Conservation (phyloP, 1,139 yeast species). For the Chernovozyma aurita region DNA sequence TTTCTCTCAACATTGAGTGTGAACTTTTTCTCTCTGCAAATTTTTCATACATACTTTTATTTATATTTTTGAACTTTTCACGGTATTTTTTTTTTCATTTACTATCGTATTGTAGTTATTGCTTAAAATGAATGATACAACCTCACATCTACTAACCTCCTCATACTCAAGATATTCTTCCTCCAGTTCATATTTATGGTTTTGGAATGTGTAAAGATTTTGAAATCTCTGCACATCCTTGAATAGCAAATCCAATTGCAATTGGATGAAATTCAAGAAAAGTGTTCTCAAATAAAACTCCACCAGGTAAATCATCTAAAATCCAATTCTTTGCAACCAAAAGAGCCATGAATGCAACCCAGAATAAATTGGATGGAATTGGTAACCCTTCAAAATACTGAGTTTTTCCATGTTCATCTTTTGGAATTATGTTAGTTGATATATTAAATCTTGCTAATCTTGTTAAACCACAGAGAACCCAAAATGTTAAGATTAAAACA, state of each 20-base stretch:
- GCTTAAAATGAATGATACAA: too few species aligned
- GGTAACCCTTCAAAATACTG: constrained; percentile 92
- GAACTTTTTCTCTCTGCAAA: too few species aligned
- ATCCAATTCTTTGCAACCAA: constrained; percentile 50
- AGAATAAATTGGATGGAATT: constrained; percentile 77
- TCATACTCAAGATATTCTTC: too few species aligned
- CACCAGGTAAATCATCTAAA: constrained; percentile 59
- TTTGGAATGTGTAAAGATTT: constrained; percentile 90
- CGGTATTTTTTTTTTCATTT: too few species aligned
- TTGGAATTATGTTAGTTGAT: constrained; percentile 88
- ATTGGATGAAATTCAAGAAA: constrained; percentile 73
- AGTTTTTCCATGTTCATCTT: constrained; percentile 78
- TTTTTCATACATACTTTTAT: too few species aligned
- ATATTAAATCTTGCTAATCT: constrained; percentile 94
- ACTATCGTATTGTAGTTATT: too few species aligned
- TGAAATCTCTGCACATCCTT: constrained; percentile 90
- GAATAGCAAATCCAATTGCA: constrained; percentile 58
- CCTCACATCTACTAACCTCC: too few species aligned
- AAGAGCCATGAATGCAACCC: constrained; percentile 70
- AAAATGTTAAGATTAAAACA: constrained; percentile 68
- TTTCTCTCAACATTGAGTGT: too few species aligned
- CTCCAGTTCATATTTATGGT: too few species aligned
- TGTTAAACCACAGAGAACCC: constrained; percentile 91
- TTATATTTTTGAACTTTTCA: too few species aligned
- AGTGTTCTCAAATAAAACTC: constrained; percentile 49